Evolutionary conservation across 352 stramenopile genomes (phyloP).

Genomic region (Pythium pectinolyticum): DNA sequence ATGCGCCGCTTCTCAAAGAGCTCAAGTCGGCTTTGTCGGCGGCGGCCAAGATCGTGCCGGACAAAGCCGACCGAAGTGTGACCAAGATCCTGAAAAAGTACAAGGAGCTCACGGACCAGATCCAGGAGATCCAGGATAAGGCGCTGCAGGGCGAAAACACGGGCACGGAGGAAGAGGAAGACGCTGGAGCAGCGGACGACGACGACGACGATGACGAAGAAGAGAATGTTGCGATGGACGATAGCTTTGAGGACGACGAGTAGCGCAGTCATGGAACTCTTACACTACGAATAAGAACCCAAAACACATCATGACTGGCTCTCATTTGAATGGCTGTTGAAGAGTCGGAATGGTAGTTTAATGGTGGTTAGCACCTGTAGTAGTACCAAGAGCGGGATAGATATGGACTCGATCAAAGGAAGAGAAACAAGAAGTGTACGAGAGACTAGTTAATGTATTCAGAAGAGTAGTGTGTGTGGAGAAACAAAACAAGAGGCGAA

Average conservation of each 20-base stretch:
- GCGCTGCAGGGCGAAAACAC: conserved; percentile 49
- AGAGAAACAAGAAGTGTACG: neutral
- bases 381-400: too few species aligned
- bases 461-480: too few species aligned
- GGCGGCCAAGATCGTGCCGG: conserved; percentile 53
- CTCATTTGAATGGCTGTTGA: too few species aligned
- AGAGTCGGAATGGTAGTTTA: too few species aligned
- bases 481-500: conserved; percentile 12
- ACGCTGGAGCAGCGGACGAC: conserved; percentile 25
- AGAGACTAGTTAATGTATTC: conserved; percentile 26
- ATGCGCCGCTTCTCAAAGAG: conserved; percentile 62
- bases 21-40: conserved; percentile 52
- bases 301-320: too few species aligned
- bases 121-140: conserved; percentile 66
- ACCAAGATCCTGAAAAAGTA: conserved; percentile 73
- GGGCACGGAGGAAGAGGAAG: conserved; percentile 44
- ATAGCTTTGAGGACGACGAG: conserved; percentile 27
- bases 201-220: conserved; percentile 29
- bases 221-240: conserved; percentile 9
- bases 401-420: too few species aligned
- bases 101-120: conserved; percentile 66
- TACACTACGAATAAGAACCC: neutral
- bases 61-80: conserved; percentile 70
- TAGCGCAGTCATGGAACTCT: conserved; percentile 15
- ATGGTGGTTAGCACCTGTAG: too few species aligned